Conservation (phyloP, 2,329 filamentous ascomycete genomes). For the Diaporthe helianthi region DNA sequence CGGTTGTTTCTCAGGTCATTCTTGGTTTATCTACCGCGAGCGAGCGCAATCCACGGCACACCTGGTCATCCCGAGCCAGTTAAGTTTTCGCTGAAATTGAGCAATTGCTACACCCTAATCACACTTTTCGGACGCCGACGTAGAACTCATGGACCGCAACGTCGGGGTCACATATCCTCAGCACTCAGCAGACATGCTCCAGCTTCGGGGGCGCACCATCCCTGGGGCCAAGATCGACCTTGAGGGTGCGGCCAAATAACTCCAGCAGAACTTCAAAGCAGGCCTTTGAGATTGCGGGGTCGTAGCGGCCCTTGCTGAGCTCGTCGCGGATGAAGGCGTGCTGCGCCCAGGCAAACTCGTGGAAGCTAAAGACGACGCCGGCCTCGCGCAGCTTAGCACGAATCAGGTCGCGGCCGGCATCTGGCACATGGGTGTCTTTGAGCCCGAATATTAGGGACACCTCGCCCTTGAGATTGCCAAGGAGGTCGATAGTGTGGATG, state of each 20-base stretch:
- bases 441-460: conserved; percentile 91
- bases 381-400: conserved; percentile 80
- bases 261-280: conserved; percentile 93
- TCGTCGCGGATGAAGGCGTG: conserved; percentile 96
- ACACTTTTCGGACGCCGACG: background rate
- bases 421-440: conserved; percentile 87
- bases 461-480: conserved; percentile 56
- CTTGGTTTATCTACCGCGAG: too few relatives aligned
- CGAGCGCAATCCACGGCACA: too few relatives aligned
- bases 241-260: conserved; percentile 79
- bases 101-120: background rate
- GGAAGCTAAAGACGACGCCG: conserved; percentile 78
- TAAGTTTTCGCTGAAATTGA: background rate
- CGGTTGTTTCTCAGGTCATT: background rate
- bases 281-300: conserved; percentile 83
- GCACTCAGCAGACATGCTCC: conserved; percentile 74
- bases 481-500: conserved; percentile 36
- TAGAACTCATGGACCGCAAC: background rate
- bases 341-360: conserved; percentile 92
- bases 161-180: background rate
- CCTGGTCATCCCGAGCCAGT: background rate
- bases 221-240: conserved; percentile 76
- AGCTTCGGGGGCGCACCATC: conserved; percentile 67
- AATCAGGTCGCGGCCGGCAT: conserved; percentile 82
- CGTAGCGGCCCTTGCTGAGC: conserved; percentile 90